A percentile compares a stretch with the other conserved stretches of the same genome.
Conservation (phyloP, 305 asterid genomes). For the Rubia occidens region DNA sequence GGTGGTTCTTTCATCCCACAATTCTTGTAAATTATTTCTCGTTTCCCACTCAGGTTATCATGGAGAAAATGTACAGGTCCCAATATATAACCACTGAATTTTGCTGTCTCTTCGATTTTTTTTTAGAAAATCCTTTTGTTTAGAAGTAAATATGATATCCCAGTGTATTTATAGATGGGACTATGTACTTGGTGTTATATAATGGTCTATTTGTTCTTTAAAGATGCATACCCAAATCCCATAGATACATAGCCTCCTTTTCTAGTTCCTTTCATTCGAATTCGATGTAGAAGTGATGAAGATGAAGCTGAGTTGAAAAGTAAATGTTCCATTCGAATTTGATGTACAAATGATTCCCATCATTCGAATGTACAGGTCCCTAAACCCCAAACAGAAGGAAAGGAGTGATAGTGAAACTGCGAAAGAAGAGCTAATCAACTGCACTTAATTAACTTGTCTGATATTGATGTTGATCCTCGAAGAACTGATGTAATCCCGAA, state of each 20-base stretch:
- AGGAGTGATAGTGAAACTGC: neutral
- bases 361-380: too few species aligned
- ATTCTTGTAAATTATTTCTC: slow-evolving; percentile 7
- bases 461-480: slow-evolving; percentile 93
- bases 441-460: slow-evolving; percentile 64
- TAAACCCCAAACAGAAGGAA: neutral
- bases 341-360: too few species aligned
- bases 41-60: slow-evolving; percentile 1
- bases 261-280: too few species aligned
- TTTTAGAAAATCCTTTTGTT: neutral
- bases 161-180: slow-evolving; percentile 2
- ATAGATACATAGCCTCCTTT: too few species aligned
- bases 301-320: too few species aligned
- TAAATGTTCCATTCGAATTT: too few species aligned
- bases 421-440: neutral
- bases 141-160: neutral
- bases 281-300: too few species aligned
- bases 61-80: slow-evolving; percentile 29
- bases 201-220: too few species aligned
- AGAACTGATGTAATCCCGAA: slow-evolving; percentile 52
- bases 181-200: neutral
- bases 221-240: too few species aligned
- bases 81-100: slow-evolving; percentile 12
- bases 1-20: neutral
- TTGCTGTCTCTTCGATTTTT: slow-evolving; percentile 7